Evolutionary conservation across 176 grass and related monocot species (phyloP).

Genomic region (Elaeis guineensis): DNA sequence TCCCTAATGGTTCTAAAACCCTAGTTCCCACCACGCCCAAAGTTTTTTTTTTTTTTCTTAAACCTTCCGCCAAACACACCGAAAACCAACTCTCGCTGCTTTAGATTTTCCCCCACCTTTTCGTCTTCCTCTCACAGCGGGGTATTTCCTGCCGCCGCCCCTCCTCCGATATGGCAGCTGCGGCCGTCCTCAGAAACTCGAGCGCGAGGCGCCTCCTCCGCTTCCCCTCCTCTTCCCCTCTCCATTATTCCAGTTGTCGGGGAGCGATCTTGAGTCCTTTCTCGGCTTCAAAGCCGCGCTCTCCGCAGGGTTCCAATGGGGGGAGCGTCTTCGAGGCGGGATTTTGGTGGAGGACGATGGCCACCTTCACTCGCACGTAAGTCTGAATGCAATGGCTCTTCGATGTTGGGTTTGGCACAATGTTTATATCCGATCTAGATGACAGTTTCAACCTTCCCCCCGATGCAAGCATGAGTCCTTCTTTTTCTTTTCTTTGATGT

Average conservation of each 20-base stretch:
- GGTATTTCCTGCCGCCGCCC: background rate
- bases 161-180: slow-evolving; percentile 40
- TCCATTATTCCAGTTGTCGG: slow-evolving; percentile 20
- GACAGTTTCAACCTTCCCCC: too few relatives aligned
- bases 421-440: too few relatives aligned
- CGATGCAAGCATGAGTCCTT: too few relatives aligned
- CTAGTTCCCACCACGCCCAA: too few relatives aligned
- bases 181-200: slow-evolving; percentile 35
- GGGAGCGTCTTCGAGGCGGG: slow-evolving; percentile 6
- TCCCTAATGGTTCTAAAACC: too few relatives aligned
- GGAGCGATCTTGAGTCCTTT: slow-evolving; percentile 20
- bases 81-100: too few relatives aligned
- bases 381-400: slow-evolving; percentile 2
- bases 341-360: slow-evolving; percentile 61
- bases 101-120: too few relatives aligned
- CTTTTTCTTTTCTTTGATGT: too few relatives aligned
- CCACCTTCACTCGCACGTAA: slow-evolving; percentile 94
- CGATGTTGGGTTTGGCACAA: background rate
- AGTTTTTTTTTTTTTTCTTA: too few relatives aligned
- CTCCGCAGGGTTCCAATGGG: background rate
- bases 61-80: too few relatives aligned
- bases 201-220: slow-evolving; percentile 27
- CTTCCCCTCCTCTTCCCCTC: slow-evolving; percentile 1
- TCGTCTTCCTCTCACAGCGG: background rate
- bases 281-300: slow-evolving; percentile 20